Conservation (phyloP, 805 yeast species). For the Starmera pachycereana region DNA sequence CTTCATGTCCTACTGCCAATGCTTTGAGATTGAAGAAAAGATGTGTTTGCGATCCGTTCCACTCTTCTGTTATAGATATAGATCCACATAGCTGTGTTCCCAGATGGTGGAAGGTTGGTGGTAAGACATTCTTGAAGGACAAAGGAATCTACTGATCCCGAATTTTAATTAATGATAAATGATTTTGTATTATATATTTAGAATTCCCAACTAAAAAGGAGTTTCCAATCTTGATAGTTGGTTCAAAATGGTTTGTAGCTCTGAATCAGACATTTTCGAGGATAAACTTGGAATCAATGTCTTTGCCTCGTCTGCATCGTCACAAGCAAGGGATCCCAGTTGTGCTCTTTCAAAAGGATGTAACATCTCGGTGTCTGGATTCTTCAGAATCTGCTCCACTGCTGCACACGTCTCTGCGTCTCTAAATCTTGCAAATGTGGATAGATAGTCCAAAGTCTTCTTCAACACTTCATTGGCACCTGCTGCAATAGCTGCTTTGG, state of each 20-base stretch:
- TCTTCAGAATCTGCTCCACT: conserved; percentile 73
- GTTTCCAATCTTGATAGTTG: conserved; percentile 66
- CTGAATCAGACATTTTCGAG: conserved; percentile 75
- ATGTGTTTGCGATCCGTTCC: conserved; percentile 48
- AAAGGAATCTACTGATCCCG: conserved; percentile 10
- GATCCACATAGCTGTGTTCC: conserved; percentile 50
- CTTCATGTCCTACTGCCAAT: conserved; percentile 46
- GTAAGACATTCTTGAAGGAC: conserved; percentile 44
- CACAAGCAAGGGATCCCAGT: conserved; percentile 79
- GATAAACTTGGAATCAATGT: conserved; percentile 83
- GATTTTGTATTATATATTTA: not conserved
- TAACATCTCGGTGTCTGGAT: conserved; percentile 61
- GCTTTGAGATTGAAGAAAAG: conserved; percentile 41
- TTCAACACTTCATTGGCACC: conserved; percentile 82
- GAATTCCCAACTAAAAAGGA: conserved; percentile 9
- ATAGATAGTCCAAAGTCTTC: conserved; percentile 80
- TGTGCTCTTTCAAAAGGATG: conserved; percentile 97
- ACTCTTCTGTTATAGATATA: conserved; percentile 32
- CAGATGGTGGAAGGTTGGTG: conserved; percentile 72
- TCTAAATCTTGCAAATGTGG: conserved; percentile 81
- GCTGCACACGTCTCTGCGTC: conserved; percentile 90
- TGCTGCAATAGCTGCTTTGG: conserved; percentile 45
- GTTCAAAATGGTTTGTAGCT: conserved; percentile 76
- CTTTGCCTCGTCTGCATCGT: conserved; percentile 94
- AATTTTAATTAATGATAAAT: conserved; percentile 1